A percentile compares a stretch with the other conserved stretches of the same genome.
Evolutionary conservation across 257 asterid species (phyloP).

Genomic region (Lavandula angustifolia): DNA sequence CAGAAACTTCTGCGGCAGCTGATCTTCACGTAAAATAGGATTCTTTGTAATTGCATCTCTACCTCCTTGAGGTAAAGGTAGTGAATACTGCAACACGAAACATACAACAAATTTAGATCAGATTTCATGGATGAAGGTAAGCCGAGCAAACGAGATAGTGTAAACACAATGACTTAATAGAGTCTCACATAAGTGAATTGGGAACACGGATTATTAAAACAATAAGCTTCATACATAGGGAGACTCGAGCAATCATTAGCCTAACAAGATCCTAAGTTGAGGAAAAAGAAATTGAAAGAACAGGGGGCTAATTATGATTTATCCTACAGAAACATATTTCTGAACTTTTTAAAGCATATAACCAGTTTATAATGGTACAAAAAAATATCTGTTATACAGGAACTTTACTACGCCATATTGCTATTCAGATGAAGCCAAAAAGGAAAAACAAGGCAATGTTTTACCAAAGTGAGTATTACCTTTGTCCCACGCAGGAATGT

Average conservation of each 20-base stretch:
- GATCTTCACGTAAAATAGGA: constrained; percentile 94
- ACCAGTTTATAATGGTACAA: background rate
- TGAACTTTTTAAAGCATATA: background rate
- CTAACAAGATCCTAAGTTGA: too few relatives aligned
- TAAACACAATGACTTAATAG: background rate
- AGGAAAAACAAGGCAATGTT: constrained; percentile 2
- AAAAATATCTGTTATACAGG: background rate
- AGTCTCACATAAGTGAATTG: too few relatives aligned
- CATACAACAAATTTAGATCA: constrained; percentile 7
- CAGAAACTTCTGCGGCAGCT: constrained; percentile 80
- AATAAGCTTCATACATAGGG: background rate
- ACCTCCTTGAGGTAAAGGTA: constrained; percentile 94
- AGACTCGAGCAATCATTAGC: background rate
- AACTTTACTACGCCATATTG: background rate
- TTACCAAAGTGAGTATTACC: constrained; percentile 45
- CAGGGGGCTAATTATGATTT: background rate
- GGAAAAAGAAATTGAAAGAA: too few relatives aligned
- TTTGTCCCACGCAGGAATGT: constrained; percentile 91
- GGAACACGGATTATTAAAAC: too few relatives aligned
- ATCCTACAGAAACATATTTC: background rate
- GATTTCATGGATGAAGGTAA: too few relatives aligned
- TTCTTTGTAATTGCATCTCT: constrained; percentile 83
- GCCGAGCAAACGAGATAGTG: background rate
- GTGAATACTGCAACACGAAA: constrained; percentile 66
- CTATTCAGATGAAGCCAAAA: background rate